A percentile compares a stretch with the other conserved stretches of the same genome.
phyloP scores from a whole-genome alignment of 768 basidiomycete genomes.

The Pleurotus sapidus region DNA sequence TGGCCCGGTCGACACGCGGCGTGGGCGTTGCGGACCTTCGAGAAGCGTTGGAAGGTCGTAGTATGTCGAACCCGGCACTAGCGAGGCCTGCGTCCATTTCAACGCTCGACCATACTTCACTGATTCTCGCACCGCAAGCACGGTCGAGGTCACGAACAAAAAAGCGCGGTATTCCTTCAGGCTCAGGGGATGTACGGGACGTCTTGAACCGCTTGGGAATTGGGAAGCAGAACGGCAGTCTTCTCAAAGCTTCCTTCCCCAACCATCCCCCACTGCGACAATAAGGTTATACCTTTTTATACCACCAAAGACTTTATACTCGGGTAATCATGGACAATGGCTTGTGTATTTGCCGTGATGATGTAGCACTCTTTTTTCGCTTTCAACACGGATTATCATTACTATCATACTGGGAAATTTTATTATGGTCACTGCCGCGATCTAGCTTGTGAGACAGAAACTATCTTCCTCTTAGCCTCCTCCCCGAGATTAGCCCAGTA shows the following conservation, averaged over 20 bases:
- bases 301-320: no score
- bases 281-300: conserved; percentile 7
- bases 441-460: conserved; percentile 38
- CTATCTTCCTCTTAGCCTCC: conserved; percentile 62
- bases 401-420: not conserved
- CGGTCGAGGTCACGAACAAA: conserved; percentile 52
- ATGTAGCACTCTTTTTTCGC: no score
- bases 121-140: conserved; percentile 46
- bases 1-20: conserved; percentile 73
- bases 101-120: conserved; percentile 68
- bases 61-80: conserved; percentile 76
- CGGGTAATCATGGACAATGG: no score
- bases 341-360: no score
- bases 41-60: conserved; percentile 85
- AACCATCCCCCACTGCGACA: conserved; percentile 43
- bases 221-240: conserved; percentile 59
- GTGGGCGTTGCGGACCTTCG: conserved; percentile 87
- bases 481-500: conserved; percentile 89
- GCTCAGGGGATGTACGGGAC: conserved; percentile 73
- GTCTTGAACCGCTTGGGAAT: conserved; percentile 83
- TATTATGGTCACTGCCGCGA: conserved; percentile 7
- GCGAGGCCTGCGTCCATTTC: conserved; percentile 71
- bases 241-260: conserved; percentile 74
- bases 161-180: conserved; percentile 45
- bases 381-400: no score